These are phyloP conservation scores for Paraphaeosphaeria sporulosa DNA, from an alignment of 2,329 filamentous ascomycete species.

Conservation along the genomic window DNA sequence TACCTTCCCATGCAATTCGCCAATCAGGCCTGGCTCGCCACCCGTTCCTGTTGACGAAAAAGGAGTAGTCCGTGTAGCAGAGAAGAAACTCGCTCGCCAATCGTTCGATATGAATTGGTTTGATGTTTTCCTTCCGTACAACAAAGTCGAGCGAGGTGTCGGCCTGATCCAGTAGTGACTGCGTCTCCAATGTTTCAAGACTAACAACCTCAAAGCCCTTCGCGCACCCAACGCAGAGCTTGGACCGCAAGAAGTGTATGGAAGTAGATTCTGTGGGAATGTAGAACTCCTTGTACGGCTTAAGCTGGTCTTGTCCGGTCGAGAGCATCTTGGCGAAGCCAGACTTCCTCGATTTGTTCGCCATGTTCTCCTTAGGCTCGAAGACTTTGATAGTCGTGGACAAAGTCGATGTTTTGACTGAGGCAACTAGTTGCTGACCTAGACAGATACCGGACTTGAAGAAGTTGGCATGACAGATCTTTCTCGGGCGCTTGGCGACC, in stretches of 20 bases:
- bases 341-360: constrained; percentile 93
- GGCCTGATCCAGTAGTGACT: constrained; percentile 94
- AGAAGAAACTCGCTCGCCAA: constrained; percentile 96
- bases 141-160: constrained; percentile 99
- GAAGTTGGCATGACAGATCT: constrained; percentile 98
- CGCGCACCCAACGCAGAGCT: constrained; percentile 94
- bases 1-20: constrained; percentile 97
- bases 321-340: constrained; percentile 96
- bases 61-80: constrained; percentile 98
- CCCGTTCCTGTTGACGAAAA: constrained; percentile 98
- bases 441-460: constrained; percentile 97
- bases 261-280: constrained; percentile 98
- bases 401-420: constrained; percentile 90
- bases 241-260: constrained; percentile 96
- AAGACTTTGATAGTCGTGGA: constrained; percentile 99
- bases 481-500: constrained; percentile 85
- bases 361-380: constrained; percentile 93
- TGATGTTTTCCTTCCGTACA: constrained; percentile 88
- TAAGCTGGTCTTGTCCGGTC: constrained; percentile 89
- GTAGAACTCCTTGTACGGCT: constrained; percentile 88
- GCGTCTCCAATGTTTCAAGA: constrained; percentile 95
- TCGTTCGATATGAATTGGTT: constrained; percentile 95
- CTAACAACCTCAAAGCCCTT: constrained; percentile 97
- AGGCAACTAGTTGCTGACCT: constrained; percentile 92
- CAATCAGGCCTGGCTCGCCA: constrained; percentile 96